Evolutionary conservation across 176 grass and related monocot genomes (phyloP), one percentile per base, ranked within the genome.

Genomic region (Oryza rufipogon): DNA sequence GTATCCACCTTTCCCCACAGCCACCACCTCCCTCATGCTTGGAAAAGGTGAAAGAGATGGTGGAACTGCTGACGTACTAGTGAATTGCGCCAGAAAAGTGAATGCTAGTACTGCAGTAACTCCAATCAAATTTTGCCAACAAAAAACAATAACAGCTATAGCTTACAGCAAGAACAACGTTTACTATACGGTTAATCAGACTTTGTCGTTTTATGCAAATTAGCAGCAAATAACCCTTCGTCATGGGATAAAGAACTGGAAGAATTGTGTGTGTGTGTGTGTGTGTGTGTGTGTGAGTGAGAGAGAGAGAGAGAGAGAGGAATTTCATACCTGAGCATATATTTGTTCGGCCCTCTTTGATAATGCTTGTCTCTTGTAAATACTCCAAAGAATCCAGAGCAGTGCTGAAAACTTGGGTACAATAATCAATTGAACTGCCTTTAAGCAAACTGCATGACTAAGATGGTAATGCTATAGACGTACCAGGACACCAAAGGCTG

Each of bases 301-400:
- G 51, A 4, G 48, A 41, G 65, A 11, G 66, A 61, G 23, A 44
- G 42, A 44, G 51, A 5, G 48, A 41, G 66, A 12, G 67, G 48
- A 83, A 81, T 60, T 32, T 42, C 76, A 67, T 74, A 95, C 95
- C 87, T 93, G 87, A 46, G 83, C 80, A 52, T 98, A 98, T 84
- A 98, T 86, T 79, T 89, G 44, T 70, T 96, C 94, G 48, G 89
- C 87, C 86, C 94, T 89, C 15, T 47, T 80, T 71, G 78, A 79
- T 1, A 93, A 61, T 71, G 82, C 49, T 22, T 23, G 32, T 80
- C 83, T 91, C 78, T 70, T 65, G 85, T 80, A 81, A 76, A 87
- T 52, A 51, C 28, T 91, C 89, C 85, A 88, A 14, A 81, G 22
- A 80, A 89, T 70, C 56, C 74, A 82, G 60, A 94, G 60, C 72